Evolutionary conservation across 2,329 filamentous ascomycete genomes (phyloP).

Genomic region (Verruconis gallopava): DNA sequence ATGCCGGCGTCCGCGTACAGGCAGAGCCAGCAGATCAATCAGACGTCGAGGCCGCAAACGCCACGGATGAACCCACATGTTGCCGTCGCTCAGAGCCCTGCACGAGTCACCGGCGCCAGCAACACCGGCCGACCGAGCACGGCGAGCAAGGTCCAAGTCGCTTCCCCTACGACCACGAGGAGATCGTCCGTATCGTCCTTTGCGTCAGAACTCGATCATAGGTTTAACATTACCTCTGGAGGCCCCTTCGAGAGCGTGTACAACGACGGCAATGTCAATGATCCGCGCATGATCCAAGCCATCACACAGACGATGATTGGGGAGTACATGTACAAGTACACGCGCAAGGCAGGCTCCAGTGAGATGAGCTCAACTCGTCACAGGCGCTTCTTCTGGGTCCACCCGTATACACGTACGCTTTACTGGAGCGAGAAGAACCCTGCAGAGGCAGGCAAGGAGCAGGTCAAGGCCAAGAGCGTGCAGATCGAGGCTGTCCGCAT

Average conservation of each 20-base stretch:
- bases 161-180: constrained; percentile 39
- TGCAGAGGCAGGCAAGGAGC: constrained; percentile 58
- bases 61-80: constrained; percentile 16
- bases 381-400: constrained; percentile 96
- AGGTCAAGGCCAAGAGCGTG: constrained; percentile 77
- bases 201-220: constrained; percentile 78
- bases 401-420: constrained; percentile 88
- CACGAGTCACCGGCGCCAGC: not conserved
- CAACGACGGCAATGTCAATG: constrained; percentile 55
- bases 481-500: constrained; percentile 87
- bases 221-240: constrained; percentile 56
- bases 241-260: constrained; percentile 31
- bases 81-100: not conserved
- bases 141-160: constrained; percentile 30
- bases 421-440: constrained; percentile 96
- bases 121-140: not conserved
- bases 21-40: constrained; percentile 17
- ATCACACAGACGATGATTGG: constrained; percentile 99
- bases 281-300: constrained; percentile 96
- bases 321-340: constrained; percentile 98
- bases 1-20: constrained; percentile 66
- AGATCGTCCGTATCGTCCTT: constrained; percentile 91
- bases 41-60: constrained; percentile 24
- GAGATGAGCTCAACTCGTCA: constrained; percentile 84
- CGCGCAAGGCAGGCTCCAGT: constrained; percentile 67